Evolutionary conservation across 2,329 filamentous ascomycete genomes (phyloP).

Genomic region (Zymoseptoria ardabiliae): DNA sequence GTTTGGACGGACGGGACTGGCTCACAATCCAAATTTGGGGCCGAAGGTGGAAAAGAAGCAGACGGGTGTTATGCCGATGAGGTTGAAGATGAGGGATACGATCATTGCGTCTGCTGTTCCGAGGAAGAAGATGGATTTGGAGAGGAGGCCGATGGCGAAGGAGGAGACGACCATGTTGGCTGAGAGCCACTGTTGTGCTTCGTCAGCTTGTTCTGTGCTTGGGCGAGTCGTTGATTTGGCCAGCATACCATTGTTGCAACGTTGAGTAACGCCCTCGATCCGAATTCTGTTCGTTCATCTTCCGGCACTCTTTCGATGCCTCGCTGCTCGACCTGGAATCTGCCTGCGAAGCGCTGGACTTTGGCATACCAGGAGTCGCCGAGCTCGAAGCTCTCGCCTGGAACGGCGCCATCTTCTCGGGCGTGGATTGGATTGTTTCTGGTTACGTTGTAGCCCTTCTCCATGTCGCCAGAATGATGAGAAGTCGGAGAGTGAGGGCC

Average conservation of each 20-base stretch:
- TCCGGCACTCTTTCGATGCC: constrained; percentile 69
- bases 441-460: constrained; percentile 3
- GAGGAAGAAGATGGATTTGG: constrained; percentile 59
- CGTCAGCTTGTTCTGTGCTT: constrained; percentile 5
- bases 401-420: constrained; percentile 43
- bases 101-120: constrained; percentile 68
- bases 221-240: not conserved
- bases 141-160: constrained; percentile 68
- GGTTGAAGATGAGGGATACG: constrained; percentile 66
- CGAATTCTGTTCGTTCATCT: constrained; percentile 59
- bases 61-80: constrained; percentile 64
- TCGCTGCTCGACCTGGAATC: constrained; percentile 62
- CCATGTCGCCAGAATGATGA: not conserved
- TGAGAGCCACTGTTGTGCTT: constrained; percentile 56
- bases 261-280: constrained; percentile 48
- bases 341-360: constrained; percentile 56
- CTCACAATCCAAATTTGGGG: constrained; percentile 57
- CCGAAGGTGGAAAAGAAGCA: constrained; percentile 74
- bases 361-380: constrained; percentile 51
- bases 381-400: constrained; percentile 52
- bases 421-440: not conserved
- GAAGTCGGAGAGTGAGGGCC: not conserved
- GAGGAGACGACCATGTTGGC: constrained; percentile 72
- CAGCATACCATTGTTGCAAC: constrained; percentile 60
- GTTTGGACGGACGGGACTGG: not conserved